phyloP scores from a whole-genome alignment of 495 filamentous ascomycete species.

The Thozetella sp. region DNA sequence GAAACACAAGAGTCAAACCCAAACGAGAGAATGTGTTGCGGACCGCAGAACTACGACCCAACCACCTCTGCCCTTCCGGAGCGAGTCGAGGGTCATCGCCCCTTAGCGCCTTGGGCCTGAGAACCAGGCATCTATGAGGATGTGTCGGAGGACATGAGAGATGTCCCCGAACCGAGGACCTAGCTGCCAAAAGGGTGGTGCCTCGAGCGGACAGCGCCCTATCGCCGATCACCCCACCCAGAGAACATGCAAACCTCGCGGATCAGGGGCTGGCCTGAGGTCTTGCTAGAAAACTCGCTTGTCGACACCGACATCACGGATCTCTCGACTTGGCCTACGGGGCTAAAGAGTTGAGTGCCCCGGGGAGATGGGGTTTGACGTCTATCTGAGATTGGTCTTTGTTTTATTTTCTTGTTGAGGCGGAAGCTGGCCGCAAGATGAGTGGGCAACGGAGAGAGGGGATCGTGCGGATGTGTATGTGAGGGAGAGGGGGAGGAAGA shows the following conservation, averaged over 20 bases:
- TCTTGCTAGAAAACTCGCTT: neutral
- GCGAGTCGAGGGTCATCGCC: neutral
- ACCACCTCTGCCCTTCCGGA: neutral
- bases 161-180: neutral
- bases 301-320: neutral
- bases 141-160: neutral
- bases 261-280: too few relatives aligned
- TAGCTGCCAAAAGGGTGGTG: neutral
- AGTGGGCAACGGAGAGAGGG: too few relatives aligned
- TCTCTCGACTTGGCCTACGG: neutral
- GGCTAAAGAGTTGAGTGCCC: neutral
- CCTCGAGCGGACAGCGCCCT: neutral
- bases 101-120: neutral
- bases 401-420: too few relatives aligned
- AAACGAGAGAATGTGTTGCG: neutral
- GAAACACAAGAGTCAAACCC: neutral
- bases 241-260: too few relatives aligned
- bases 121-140: constrained; percentile 17
- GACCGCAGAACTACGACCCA: neutral
- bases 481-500: too few relatives aligned
- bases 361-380: neutral
- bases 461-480: too few relatives aligned
- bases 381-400: neutral
- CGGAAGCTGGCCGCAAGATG: too few relatives aligned
- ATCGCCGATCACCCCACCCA: neutral